Conservation (phyloP, 1,284 basidiomycete genomes). For the Fistulina hepatica region DNA sequence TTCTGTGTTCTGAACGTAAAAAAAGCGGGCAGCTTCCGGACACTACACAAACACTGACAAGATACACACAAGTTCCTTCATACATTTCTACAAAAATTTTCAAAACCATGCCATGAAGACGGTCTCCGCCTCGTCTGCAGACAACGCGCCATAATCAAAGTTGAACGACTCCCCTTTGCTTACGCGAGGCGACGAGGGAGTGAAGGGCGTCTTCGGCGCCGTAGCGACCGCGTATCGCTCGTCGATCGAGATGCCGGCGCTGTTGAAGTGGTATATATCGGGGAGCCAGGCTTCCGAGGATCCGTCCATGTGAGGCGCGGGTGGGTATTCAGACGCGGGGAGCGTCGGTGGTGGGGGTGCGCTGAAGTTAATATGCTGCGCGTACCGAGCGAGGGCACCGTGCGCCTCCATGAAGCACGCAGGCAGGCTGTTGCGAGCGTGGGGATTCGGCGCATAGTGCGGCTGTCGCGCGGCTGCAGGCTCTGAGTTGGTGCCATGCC, state of each 20-base stretch:
- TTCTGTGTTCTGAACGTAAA: too few species aligned
- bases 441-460: constrained; percentile 10
- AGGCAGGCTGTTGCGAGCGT: constrained; percentile 16
- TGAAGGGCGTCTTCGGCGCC: constrained; percentile 29
- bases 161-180: constrained; percentile 33
- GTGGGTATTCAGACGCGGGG: constrained; percentile 6
- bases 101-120: constrained; percentile 48
- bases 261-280: constrained; percentile 34
- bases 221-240: constrained; percentile 22
- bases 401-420: constrained; percentile 26
- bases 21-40: too few species aligned
- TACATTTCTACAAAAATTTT: not conserved
- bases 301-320: constrained; percentile 5
- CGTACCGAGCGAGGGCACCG: constrained; percentile 21
- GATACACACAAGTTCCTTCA: too few species aligned
- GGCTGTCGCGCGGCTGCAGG: constrained; percentile 8
- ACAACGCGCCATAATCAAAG: constrained; percentile 38
- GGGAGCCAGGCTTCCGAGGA: constrained; percentile 28
- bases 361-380: constrained; percentile 22
- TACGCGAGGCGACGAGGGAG: constrained; percentile 33
- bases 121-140: constrained; percentile 32
- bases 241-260: constrained; percentile 28
- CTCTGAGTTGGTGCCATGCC: constrained; percentile 17
- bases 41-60: too few species aligned
- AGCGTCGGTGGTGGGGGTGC: constrained; percentile 6